Percentiles rank a stretch among this genome's conserved stretches.
These are phyloP conservation scores for Daedaleopsis nitida DNA, from an alignment of 768 basidiomycete species.

Conservation along the genomic window DNA sequence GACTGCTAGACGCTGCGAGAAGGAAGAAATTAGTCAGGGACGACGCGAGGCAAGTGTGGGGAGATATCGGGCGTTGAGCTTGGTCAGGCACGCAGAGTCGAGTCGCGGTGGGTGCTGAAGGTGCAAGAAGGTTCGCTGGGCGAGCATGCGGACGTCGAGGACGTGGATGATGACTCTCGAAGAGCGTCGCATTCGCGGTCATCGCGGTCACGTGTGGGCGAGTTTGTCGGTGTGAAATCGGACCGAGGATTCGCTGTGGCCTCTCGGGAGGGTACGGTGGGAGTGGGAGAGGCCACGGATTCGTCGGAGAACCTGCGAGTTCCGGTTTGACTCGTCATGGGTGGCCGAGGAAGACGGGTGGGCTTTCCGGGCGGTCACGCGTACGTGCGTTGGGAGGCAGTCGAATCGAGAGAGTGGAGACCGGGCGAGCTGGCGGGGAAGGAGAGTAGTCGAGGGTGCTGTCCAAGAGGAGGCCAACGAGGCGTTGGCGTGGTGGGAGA, in stretches of 20 bases:
- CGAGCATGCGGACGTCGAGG: neutral
- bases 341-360: neutral
- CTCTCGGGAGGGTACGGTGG: constrained; percentile 7
- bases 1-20: constrained; percentile 5
- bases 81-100: neutral
- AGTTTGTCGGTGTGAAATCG: constrained; percentile 11
- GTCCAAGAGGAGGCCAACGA: constrained; percentile 14
- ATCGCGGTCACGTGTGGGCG: constrained; percentile 13
- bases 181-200: neutral
- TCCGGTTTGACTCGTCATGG: constrained; percentile 11
- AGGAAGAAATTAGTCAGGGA: constrained; percentile 7
- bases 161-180: neutral
- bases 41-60: neutral
- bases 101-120: neutral
- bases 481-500: constrained; percentile 19
- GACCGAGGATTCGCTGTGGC: constrained; percentile 9
- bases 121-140: constrained; percentile 5
- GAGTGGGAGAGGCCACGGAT: neutral
- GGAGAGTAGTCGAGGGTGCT: neutral
- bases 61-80: neutral
- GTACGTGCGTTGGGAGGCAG: neutral
- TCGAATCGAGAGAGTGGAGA: neutral
- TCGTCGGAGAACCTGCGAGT: constrained; percentile 8
- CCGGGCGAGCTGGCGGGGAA: neutral
- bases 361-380: neutral